These are phyloP conservation scores for Sugiyamaella sp. DNA, from an alignment of 1,139 yeast genomes.

Conservation along the genomic window DNA sequence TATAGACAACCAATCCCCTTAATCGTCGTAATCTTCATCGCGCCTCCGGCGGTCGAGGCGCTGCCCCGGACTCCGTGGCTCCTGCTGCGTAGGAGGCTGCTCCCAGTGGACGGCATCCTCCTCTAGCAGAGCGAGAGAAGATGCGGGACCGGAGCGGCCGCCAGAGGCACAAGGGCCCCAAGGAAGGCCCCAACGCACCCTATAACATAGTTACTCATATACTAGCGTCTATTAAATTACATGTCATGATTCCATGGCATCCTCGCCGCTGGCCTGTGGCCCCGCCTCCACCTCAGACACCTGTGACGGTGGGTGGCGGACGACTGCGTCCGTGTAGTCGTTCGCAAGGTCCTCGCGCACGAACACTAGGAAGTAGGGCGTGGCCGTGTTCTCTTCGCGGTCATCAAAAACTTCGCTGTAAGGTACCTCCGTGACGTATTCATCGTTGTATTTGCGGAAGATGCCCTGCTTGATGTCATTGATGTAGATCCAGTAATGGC, in stretches of 20 bases:
- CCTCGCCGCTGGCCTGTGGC: not conserved
- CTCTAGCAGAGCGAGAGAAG: no score
- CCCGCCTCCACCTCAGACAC: not conserved
- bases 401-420: slow-evolving; percentile 70
- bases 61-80: not conserved
- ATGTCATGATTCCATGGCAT: not conserved
- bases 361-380: slow-evolving; percentile 90
- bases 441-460: slow-evolving; percentile 92
- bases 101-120: no score
- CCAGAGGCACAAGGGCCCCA: no score
- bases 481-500: slow-evolving; percentile 96
- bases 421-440: slow-evolving; percentile 78
- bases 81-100: no score
- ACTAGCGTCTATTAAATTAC: no score
- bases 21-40: not conserved
- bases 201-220: no score
- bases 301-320: slow-evolving; percentile 26
- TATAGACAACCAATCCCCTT: slow-evolving; percentile 13
- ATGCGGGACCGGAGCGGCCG: no score
- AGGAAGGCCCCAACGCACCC: no score
- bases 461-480: slow-evolving; percentile 67
- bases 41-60: not conserved
- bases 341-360: slow-evolving; percentile 64
- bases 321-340: slow-evolving; percentile 63
- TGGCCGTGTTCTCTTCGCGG: slow-evolving; percentile 68